These are phyloP conservation scores for Lentinula aciculospora DNA, from an alignment of 768 basidiomycete genomes.

Conservation along the genomic window DNA sequence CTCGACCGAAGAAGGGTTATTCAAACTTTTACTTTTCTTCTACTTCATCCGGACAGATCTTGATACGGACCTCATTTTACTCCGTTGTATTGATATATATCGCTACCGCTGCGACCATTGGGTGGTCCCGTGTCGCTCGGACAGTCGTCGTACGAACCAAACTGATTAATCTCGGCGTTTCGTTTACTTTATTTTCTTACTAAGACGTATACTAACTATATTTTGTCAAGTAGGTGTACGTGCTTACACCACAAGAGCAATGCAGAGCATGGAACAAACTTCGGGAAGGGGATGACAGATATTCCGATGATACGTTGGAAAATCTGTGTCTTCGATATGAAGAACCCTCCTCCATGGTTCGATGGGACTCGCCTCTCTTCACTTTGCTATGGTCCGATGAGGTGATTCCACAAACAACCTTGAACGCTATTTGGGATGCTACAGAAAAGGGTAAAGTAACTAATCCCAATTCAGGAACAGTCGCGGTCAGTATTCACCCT, in stretches of 20 bases:
- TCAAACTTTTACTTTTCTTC: background rate
- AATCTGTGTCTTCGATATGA: conserved; percentile 88
- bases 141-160: background rate
- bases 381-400: conserved; percentile 75
- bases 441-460: conserved; percentile 76
- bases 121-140: background rate
- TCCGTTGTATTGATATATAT: background rate
- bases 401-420: conserved; percentile 39
- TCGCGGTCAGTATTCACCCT: conserved; percentile 43
- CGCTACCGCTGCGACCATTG: background rate
- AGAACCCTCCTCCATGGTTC: conserved; percentile 97
- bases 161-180: background rate
- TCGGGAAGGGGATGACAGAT: conserved; percentile 43
- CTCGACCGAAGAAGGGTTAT: background rate
- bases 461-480: conserved; percentile 83
- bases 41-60: background rate
- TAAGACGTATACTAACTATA: background rate
- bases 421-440: conserved; percentile 71
- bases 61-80: background rate
- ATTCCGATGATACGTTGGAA: conserved; percentile 77
- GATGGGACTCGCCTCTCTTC: conserved; percentile 96
- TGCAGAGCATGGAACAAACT: conserved; percentile 73
- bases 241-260: conserved; percentile 67
- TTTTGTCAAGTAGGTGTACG: conserved; percentile 51
- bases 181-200: background rate